Evolutionary conservation across 176 grass and related monocot species (phyloP), one percentile per base, ranked within the genome.

Genomic region (Oryza officinalis): DNA sequence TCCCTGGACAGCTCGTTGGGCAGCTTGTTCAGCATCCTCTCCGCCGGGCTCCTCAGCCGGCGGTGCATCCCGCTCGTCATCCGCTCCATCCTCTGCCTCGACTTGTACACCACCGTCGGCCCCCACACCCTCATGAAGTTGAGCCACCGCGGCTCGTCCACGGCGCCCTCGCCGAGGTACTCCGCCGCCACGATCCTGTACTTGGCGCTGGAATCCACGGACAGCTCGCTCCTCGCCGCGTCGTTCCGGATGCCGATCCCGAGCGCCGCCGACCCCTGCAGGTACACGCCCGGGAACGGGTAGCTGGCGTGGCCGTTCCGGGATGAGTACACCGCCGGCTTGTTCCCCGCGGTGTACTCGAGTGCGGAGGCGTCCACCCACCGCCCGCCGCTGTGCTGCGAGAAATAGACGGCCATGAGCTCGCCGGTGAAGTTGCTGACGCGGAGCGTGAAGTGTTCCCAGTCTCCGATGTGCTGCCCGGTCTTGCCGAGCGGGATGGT

Each of bases 101-200:
- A 92, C 78, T 65, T 84, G 78, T 95, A 94, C 27, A 76, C 67
- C 54, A 98, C 85, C 52, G 89, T 93, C 46, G 93, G 93, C 0
- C 96, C 96, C 96, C 93, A 95, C 65, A 93, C 91, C 81, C 89
- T 79, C 96, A 95, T 95, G 89, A 88, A 95, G 31, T 92, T 87
- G 74, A 98, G 85, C 96, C 91, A 95, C 46, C 57, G 76, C 25
- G 91, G 93, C 66, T 90, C 91, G 12, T 11, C 70, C 7, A 98
- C 89, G 10, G 32, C 72, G 57, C 59, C 91, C 26, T 85, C 93
- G 6, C 89, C 91, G 5, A 95, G 86, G 83, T 92, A 92, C 78
- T 88, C 89, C 28, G 85, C 93, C 9, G 91, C 87, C 0, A 98
- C 85, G 66, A 98, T 85, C 63, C 78, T 79, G 84, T 95, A 95